phyloP scores from a whole-genome alignment of 257 asterid genomes.

The Solanum pimpinellifolium region DNA sequence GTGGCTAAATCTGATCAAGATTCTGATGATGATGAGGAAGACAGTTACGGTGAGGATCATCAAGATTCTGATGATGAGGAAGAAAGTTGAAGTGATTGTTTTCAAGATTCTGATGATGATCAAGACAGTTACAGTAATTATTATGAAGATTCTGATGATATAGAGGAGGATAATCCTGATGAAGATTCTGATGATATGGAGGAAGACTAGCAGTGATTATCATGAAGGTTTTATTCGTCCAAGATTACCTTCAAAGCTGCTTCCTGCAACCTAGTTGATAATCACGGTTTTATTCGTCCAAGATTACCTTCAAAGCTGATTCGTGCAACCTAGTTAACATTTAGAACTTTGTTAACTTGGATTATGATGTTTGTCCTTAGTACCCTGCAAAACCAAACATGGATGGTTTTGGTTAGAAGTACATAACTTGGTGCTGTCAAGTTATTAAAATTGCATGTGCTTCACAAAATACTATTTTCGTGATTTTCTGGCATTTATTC shows the following conservation, averaged over 20 bases:
- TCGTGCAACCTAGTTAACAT: neutral
- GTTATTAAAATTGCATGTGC: neutral
- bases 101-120: neutral
- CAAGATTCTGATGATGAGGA: neutral
- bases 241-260: neutral
- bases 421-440: neutral
- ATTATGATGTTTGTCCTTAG: neutral
- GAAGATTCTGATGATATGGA: neutral
- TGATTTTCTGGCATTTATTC: neutral
- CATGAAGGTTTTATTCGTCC: neutral
- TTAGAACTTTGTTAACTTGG: neutral
- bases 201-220: neutral
- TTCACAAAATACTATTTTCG: neutral
- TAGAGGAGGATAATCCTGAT: neutral
- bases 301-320: neutral
- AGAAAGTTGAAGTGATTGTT: neutral
- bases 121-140: neutral
- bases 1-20: neutral
- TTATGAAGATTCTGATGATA: neutral
- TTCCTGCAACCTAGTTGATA: neutral
- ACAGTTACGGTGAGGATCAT: neutral
- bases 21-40: neutral
- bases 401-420: neutral
- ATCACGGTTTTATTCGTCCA: neutral
- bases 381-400: neutral